Conservation (phyloP, 2,329 filamentous ascomycete species). For the Sclerotinia subarctica region DNA sequence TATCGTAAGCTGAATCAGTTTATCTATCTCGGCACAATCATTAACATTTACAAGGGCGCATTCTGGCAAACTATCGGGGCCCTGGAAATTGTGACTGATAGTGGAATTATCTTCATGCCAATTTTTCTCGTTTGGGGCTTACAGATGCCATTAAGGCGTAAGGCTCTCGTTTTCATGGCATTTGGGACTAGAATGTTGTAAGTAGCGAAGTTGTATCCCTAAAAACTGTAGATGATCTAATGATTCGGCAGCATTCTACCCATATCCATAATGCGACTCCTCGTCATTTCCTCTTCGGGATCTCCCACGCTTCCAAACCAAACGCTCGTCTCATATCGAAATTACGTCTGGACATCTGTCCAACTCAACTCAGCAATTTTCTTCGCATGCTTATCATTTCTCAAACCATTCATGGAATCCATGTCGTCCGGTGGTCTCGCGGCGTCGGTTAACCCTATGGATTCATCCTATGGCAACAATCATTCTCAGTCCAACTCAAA, state of each 20-base stretch:
- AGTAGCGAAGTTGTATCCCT: constrained; percentile 23
- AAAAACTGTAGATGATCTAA: neutral
- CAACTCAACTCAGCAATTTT: constrained; percentile 30
- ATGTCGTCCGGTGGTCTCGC: constrained; percentile 26
- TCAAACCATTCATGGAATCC: constrained; percentile 30
- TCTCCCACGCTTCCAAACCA: constrained; percentile 21
- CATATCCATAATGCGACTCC: constrained; percentile 30
- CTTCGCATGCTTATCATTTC: constrained; percentile 27
- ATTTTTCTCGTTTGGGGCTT: constrained; percentile 47
- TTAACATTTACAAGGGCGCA: constrained; percentile 21
- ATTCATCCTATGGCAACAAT: constrained; percentile 20
- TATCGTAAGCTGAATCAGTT: constrained; percentile 21
- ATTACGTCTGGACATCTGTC: constrained; percentile 27
- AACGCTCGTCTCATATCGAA: constrained; percentile 24
- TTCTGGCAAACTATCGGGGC: constrained; percentile 50
- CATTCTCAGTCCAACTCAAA: constrained; percentile 16
- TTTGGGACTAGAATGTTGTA: constrained; percentile 38
- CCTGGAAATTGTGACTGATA: constrained; percentile 47
- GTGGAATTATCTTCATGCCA: constrained; percentile 46
- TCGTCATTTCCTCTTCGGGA: constrained; percentile 22
- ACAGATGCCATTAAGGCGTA: constrained; percentile 42
- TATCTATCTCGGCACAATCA: neutral
- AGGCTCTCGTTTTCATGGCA: constrained; percentile 25
- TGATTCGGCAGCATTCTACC: constrained; percentile 39
- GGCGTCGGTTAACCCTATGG: constrained; percentile 24